Evolutionary conservation across 2,329 filamentous ascomycete species (phyloP), one percentile per base, ranked within the genome.

Genomic region (Colletotrichum cereale): DNA sequence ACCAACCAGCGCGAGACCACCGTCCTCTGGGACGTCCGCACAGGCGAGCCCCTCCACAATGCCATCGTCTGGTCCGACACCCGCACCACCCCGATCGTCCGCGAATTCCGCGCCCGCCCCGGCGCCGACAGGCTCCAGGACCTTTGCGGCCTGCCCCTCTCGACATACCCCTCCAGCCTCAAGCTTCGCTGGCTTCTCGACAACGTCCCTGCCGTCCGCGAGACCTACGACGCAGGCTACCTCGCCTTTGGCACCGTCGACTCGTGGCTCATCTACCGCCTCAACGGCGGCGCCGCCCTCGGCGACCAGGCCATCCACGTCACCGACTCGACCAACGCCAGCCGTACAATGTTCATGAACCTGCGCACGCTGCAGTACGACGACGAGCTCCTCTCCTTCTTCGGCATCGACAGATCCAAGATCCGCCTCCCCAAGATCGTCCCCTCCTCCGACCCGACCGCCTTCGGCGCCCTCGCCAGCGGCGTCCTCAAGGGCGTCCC

Each of bases 281-380:
- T 97, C 62, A 94, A 97, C 77, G 94, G 93, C 68, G 91, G 92
- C 61, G 86, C 84, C 40, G 86, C 89, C 71, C 89, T 87, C 62
- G 83, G 84, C 67, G 79, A 75, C n/a, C 78, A 77, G 21, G 88
- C 90, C 60, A 82, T 95, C 53, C 91, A 93, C 78, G 93, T 97
- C 69, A 96, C 95, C 0, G 95, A 97, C 80, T 90, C 92, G 58
- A 94, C 93, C 72, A 97, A 97, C 80, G 95, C 95, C 26, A 96
- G 93, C 64, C 87, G 95, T 78, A 97, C 95, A 72, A 97, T 97
- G 94, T 96, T 97, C 82, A 95, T 97, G 92, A 94, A 97, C 82
- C 86, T 97, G 65, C 87, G 90, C 76, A 95, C 91, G 14, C 86
- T 94, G 71, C 81, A 95, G 76, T 97, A 97, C 81, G 93, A 96